Conservation (phyloP, 2,329 filamentous ascomycete genomes). For the Pseudocercospora fijiensis region DNA sequence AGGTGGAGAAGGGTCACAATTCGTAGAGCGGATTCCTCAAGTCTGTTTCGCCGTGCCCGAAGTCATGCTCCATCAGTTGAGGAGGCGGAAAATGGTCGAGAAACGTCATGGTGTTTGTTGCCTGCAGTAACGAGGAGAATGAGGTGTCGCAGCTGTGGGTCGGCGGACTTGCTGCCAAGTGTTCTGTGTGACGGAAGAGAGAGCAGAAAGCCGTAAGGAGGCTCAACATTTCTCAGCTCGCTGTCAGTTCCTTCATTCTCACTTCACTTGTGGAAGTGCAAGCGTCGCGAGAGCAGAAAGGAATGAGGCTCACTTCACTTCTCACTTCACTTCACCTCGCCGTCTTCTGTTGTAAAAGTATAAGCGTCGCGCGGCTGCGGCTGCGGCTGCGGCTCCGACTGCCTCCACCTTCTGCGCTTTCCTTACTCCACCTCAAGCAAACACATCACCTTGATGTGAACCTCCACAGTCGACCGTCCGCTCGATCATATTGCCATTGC, state of each 20-base stretch:
- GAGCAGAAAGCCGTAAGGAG: background rate
- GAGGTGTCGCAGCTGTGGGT: background rate
- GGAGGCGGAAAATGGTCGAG: background rate
- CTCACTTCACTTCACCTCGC: too few relatives aligned
- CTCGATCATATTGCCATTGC: too few relatives aligned
- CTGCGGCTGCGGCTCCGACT: background rate
- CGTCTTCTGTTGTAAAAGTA: too few relatives aligned
- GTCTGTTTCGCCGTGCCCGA: background rate
- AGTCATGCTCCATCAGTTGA: background rate
- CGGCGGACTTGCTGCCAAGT: background rate
- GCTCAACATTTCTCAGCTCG: too few relatives aligned
- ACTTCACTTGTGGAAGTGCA: too few relatives aligned
- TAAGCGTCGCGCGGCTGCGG: background rate
- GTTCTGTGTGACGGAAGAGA: background rate
- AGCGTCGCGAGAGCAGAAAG: background rate
- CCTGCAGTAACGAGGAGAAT: background rate
- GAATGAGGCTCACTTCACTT: background rate
- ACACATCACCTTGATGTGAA: too few relatives aligned
- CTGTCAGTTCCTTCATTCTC: too few relatives aligned
- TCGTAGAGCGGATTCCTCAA: background rate
- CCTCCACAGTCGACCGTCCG: too few relatives aligned
- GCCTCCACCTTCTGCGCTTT: background rate
- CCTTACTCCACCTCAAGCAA: background rate
- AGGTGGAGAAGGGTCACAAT: slow-evolving; percentile 30
- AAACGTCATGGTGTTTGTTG: slow-evolving; percentile 19